Base-by-base conservation (phyloP, 1,139 yeast genomes). In the Hemisphaericaspora subhashii region DNA sequence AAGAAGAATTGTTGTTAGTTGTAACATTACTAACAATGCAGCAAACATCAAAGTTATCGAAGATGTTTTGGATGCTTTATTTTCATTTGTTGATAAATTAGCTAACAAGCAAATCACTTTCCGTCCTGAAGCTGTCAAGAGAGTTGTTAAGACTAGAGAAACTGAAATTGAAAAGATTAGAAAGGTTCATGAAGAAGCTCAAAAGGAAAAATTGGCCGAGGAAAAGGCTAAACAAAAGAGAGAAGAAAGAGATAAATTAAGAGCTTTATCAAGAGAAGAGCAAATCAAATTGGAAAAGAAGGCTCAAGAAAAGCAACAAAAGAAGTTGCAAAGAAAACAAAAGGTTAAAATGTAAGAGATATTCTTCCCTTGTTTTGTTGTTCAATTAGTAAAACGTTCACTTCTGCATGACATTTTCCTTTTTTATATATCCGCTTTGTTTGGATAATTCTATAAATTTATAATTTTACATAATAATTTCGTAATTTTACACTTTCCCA, bases 271-370 rank as follows among this genome's bases (percentile, higher is more conserved):
- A 34, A 79, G 86, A 46, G 89, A 83, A 58, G 87, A 83, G 55
- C 86, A 81, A 61, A 81, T 81, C 52, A 87, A 83, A 65, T 63
- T 77, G 40, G 94, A 86, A 53, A 84, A 79, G 67, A 87, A 83
- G 68, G 74, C 72, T 25, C 47, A 53, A 39, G 74, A 68, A 45
- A 68, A 62, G 60, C 69, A 57, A 54, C 72, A 66, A 47, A 70
- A 65, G 55, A 70, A 68, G 52, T 55, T 59, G 47, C 68, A 60
- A 52, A 71, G 57, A 58, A 71, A 68, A 54, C 71, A 66, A 52
- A 68, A 58, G 55, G 57, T 65, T 34, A 66, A 62, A 55, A 62
- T 65, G 64, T 68, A 57, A 53, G 10, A 6, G 9, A 26, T 4
- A 7, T 13, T 26, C 16, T 26, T 26, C 13, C 16, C 13, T 26